Evolutionary conservation across 257 asterid genomes (phyloP).

Genomic region (Paulownia fortunei): DNA sequence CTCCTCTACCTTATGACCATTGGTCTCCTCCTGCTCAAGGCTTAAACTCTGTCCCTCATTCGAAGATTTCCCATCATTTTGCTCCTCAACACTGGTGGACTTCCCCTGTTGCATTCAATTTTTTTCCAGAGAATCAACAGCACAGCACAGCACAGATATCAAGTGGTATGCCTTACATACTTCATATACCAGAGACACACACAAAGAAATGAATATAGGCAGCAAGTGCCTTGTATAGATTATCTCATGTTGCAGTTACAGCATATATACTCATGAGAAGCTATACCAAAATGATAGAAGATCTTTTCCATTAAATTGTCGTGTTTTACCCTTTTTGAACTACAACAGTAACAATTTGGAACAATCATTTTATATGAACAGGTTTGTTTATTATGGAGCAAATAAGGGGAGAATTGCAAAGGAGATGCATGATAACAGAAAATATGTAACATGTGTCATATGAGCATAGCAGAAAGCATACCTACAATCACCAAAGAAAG

Average conservation of each 20-base stretch:
- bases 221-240: background rate
- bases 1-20: slow-evolving; percentile 48
- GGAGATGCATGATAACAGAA: background rate
- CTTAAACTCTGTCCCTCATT: slow-evolving; percentile 36
- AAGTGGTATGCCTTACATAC: background rate
- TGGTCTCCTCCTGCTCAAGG: slow-evolving; percentile 37
- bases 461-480: no score
- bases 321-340: background rate
- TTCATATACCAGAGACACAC: background rate
- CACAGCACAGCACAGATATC: background rate
- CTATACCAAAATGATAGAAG: background rate
- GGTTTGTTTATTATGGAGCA: background rate
- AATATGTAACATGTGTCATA: no score
- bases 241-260: background rate
- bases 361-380: background rate
- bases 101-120: slow-evolving; percentile 53
- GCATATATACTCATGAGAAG: background rate
- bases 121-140: slow-evolving; percentile 1
- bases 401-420: background rate
- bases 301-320: background rate
- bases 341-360: background rate
- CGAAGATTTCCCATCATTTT: slow-evolving; percentile 45
- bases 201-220: background rate
- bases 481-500: no score
- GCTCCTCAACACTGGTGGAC: slow-evolving; percentile 53